A percentile compares a stretch with the other conserved stretches of the same genome.
Conservation (phyloP, 345 rosid species). For the Sonneratia caseolaris region DNA sequence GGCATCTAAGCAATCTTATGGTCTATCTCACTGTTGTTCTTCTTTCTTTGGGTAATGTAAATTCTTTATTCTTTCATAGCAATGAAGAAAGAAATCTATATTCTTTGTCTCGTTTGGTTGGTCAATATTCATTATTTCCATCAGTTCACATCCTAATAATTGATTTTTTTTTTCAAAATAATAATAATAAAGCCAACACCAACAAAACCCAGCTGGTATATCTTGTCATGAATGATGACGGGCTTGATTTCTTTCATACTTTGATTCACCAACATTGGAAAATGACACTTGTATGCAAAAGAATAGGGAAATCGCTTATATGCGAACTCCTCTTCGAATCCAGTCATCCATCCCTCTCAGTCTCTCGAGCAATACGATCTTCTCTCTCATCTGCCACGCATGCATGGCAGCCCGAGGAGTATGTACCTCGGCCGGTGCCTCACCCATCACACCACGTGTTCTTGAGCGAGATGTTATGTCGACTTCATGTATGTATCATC, state of each 20-base stretch:
- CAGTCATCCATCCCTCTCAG: constrained; percentile 2
- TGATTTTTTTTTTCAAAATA: neutral
- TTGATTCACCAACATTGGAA: no score
- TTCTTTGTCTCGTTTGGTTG: neutral
- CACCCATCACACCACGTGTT: constrained; percentile 12
- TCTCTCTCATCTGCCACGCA: constrained; percentile 14
- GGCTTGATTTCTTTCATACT: neutral
- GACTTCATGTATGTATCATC: constrained; percentile 6
- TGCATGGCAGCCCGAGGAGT: constrained; percentile 25
- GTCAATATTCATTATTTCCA: neutral
- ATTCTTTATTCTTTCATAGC: neutral
- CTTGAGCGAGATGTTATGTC: constrained; percentile 16
- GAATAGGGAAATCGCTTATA: no score
- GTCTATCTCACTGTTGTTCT: neutral
- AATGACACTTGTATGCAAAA: no score
- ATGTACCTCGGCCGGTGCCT: neutral
- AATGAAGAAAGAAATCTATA: neutral
- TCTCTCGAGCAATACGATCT: constrained; percentile 7
- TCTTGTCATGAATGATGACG: neutral
- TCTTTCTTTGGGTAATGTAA: neutral
- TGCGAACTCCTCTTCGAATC: no score
- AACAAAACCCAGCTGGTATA: neutral
- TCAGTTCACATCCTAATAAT: neutral
- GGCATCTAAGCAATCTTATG: neutral
- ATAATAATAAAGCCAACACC: constrained; percentile 4